Evolutionary conservation across 2,329 filamentous ascomycete species (phyloP), one percentile per base, ranked within the genome.

Genomic region (Colletotrichum musae): DNA sequence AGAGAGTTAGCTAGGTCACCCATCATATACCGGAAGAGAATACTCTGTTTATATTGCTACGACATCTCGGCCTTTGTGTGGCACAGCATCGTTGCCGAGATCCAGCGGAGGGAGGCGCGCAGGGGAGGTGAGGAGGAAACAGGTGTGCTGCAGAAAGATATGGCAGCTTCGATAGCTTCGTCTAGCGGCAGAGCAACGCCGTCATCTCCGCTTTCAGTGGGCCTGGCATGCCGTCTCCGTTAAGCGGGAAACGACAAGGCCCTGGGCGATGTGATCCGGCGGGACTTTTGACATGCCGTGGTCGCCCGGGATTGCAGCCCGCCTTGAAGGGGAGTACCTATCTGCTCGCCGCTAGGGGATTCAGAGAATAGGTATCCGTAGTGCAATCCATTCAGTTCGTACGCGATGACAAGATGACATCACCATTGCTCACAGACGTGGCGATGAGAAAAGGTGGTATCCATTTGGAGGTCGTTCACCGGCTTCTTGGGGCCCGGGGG

Each of bases 201-300:
- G 56, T 67, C 45, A 67, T 70, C 18, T 66, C 67, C 62, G 67
- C 67, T 47, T 47, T 41, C 62, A 61, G 67, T 66, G 67, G 67
- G 63, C 18, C 62, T 43, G 24, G 24, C 50, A 18, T 54, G 28
- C 48, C 61, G 32, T 59, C 50, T 69, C 41, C 56, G 62, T 52
- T 57, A 32, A 32, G 28, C 28, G 62, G 51, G 4, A 51, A 66
- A 58, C 13, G 21, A 51, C 28, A 51, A 32, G 6, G 7, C 28
- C 28, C 28, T 24, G 7, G 4, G 5, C 5, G 4, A 6, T 32
- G 43, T 47, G 43, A 47, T 47, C 9, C 32, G 61, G 56, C 21
- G 9, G 56, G 18, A 15, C 36, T 61, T 47, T 7, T 9, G 28
- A 32, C 7, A 32, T 32, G 28, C 28, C 28, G 5, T 7, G 0